Base-by-base conservation (phyloP, 164 flowering plant species). In the Nymphaea colorata region DNA sequence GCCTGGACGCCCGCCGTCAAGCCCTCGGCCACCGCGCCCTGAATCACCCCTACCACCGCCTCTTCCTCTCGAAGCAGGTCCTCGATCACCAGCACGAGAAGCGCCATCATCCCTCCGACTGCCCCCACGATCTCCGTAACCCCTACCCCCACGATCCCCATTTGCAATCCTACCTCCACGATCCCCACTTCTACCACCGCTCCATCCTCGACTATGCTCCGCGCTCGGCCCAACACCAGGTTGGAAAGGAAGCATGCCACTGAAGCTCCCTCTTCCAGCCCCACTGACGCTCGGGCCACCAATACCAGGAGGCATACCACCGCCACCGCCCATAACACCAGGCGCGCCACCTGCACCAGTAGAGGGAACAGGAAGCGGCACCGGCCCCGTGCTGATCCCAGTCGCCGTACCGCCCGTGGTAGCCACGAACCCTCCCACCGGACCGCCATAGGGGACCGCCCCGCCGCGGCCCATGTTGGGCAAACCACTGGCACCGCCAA, bases 401-500 rank as follows among this genome's bases (percentile, higher is more conserved):
- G 45, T 45, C 3, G 71, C 47, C 43, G 70, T 14, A 41, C 65
- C 76, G 17, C 71, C 44, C 57, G 10, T 15, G 14, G 57, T 8
- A 51, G 57, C 12, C 3, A 16, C 16, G 63, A 67, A 59, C 67
- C 3, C 72, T 74, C 25, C 65, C 71, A 0, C 79, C 79, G 76
- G 69, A 62, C 80, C 81, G 10, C 83, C 85, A 67, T 73, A 79
- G 0, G 80, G 66, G 17, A 43, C 25, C 2, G 80, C 73, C n/a
- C 82, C 82, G n/a, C 79, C 81, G 42, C 80, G 79, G 44, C 78
- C 79, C 42, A 66, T 75, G 47, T 66, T 68, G 8, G 76, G 62
- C 4, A 74, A 71, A 51, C 69, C 72, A 25, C 36, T 25, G 42
- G 79, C 64, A 16, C 72, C 75, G 16, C n/a, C 67, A 51, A 25